phyloP scores from a whole-genome alignment of 1,139 yeast genomes.

The Sugiyamaella pinicola region DNA sequence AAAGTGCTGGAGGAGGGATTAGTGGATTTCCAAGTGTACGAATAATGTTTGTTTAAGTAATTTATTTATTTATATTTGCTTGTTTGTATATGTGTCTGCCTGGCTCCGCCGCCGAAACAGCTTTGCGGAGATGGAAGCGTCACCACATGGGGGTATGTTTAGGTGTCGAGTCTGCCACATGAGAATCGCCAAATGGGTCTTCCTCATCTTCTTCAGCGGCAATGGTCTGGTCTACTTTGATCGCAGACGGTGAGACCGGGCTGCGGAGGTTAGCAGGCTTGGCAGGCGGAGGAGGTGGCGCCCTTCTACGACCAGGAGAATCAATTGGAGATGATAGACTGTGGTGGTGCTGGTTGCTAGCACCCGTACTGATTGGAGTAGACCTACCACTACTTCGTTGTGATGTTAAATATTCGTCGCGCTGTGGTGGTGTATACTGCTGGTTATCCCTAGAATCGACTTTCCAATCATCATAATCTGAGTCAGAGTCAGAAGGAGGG shows the following conservation, averaged over 20 bases:
- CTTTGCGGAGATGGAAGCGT: too few species aligned
- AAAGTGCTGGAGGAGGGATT: slow-evolving; percentile 34
- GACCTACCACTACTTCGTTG: slow-evolving; percentile 11
- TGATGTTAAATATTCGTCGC: slow-evolving; percentile 23
- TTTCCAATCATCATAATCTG: slow-evolving; percentile 40
- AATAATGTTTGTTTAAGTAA: background rate
- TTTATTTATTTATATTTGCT: background rate
- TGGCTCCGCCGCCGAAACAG: too few species aligned
- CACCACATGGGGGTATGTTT: slow-evolving; percentile 36
- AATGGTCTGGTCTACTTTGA: background rate
- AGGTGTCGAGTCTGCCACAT: slow-evolving; percentile 40
- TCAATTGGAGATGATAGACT: slow-evolving; percentile 15
- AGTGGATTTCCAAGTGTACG: slow-evolving; percentile 30
- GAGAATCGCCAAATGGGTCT: slow-evolving; percentile 73
- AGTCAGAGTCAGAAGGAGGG: slow-evolving; percentile 51
- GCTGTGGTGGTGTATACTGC: slow-evolving; percentile 10
- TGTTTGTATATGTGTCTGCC: background rate
- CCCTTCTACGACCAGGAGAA: slow-evolving; percentile 32
- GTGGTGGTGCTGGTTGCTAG: slow-evolving; percentile 12
- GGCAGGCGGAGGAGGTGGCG: slow-evolving; percentile 41
- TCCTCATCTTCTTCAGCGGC: slow-evolving; percentile 41
- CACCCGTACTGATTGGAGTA: slow-evolving; percentile 18
- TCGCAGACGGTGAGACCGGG: background rate
- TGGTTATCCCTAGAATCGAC: slow-evolving; percentile 33
- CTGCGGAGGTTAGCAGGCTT: slow-evolving; percentile 34